These are phyloP conservation scores for Gentiana dahurica DNA, from an alignment of 257 asterid species.

Conservation along the genomic window DNA sequence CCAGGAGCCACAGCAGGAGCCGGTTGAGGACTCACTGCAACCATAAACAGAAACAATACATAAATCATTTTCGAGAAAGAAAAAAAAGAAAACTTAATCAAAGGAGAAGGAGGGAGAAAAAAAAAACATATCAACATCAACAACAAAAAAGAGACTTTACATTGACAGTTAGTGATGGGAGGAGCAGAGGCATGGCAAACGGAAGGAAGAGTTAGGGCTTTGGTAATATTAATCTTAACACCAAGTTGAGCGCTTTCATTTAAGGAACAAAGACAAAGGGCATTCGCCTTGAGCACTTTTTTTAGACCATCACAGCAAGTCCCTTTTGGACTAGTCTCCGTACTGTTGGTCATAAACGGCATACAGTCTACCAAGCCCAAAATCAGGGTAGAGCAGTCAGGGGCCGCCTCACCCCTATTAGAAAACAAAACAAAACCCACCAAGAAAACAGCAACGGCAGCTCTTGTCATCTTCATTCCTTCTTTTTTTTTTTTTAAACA, in stretches of 20 bases:
- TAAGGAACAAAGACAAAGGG: conserved; percentile 75
- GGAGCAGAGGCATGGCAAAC: conserved; percentile 87
- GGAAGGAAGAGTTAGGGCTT: conserved; percentile 65
- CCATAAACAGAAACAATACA: no score
- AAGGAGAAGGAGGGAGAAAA: neutral
- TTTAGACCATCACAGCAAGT: conserved; percentile 74
- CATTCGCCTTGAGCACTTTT: conserved; percentile 54
- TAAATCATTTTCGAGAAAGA: no score
- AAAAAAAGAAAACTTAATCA: no score
- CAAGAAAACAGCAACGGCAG: neutral
- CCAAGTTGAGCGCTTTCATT: conserved; percentile 83
- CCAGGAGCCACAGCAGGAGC: conserved; percentile 6
- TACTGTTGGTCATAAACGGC: conserved; percentile 51
- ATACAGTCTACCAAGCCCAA: conserved; percentile 70
- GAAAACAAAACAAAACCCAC: neutral
- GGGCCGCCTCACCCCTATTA: conserved; percentile 21
- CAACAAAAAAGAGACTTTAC: conserved; percentile 25
- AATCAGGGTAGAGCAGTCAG: conserved; percentile 53
- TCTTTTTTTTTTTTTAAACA: neutral
- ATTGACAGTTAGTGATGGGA: conserved; percentile 51
- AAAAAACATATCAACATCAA: neutral
- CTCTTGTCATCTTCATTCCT: neutral
- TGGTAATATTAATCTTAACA: conserved; percentile 54
- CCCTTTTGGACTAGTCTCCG: conserved; percentile 50
- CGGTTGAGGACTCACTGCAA: no score